Evolutionary conservation across 768 basidiomycete species (phyloP).

Genomic region (Mycena indigotica): DNA sequence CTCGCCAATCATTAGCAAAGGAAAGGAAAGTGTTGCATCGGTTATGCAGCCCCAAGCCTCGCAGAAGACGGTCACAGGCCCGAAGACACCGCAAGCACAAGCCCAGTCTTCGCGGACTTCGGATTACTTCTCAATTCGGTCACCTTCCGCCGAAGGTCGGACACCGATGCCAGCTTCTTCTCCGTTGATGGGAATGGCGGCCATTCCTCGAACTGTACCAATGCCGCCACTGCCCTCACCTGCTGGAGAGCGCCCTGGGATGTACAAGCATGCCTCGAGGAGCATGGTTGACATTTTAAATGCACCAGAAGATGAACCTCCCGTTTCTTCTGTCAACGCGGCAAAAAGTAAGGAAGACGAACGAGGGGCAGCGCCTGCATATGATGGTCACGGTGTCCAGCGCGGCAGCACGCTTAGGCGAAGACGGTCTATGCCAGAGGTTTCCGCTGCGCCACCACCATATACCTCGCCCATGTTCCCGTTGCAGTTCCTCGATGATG

Average conservation of each 20-base stretch:
- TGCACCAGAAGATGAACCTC: constrained; percentile 21
- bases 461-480: constrained; percentile 52
- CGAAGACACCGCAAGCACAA: constrained; percentile 5
- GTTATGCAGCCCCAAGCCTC: constrained; percentile 3
- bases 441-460: constrained; percentile 66
- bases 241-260: constrained; percentile 38
- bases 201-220: constrained; percentile 20
- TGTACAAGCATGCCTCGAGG: constrained; percentile 62
- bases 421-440: constrained; percentile 73
- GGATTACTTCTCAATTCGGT: constrained; percentile 24
- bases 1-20: constrained; percentile 24
- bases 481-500: constrained; percentile 20
- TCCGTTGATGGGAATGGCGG: constrained; percentile 21
- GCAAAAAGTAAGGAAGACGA: constrained; percentile 9
- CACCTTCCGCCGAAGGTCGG: constrained; percentile 26
- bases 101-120: constrained; percentile 7
- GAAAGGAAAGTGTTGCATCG: constrained; percentile 22
- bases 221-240: constrained; percentile 13
- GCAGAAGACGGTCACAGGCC: neutral
- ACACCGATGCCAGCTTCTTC: constrained; percentile 20
- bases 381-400: constrained; percentile 35
- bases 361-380: constrained; percentile 33
- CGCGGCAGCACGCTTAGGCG: constrained; percentile 31
- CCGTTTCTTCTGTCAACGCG: neutral
- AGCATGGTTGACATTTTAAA: constrained; percentile 63